phyloP scores from a whole-genome alignment of 2,329 filamentous ascomycete genomes.

The Talaromyces sp. region DNA sequence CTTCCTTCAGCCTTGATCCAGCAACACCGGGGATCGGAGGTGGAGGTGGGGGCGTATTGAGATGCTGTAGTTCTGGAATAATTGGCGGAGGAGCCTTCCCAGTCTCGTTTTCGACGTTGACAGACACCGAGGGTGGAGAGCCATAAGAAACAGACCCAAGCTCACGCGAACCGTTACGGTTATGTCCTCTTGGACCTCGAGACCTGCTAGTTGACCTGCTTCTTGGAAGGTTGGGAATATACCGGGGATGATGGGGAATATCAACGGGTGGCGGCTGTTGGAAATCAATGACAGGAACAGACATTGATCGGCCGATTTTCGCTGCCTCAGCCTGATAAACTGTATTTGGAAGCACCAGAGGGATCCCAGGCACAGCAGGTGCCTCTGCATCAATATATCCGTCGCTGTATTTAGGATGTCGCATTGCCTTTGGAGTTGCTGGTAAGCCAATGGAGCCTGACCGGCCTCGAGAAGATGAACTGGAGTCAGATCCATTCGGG shows the following conservation, averaged over 20 bases:
- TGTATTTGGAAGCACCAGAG: conserved; percentile 36
- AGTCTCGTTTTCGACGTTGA: conserved; percentile 49
- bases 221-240: conserved; percentile 33
- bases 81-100: conserved; percentile 40
- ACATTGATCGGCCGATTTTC: conserved; percentile 34
- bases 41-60: conserved; percentile 50
- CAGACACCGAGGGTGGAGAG: conserved; percentile 35
- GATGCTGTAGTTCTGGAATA: conserved; percentile 58
- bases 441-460: conserved; percentile 68
- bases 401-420: conserved; percentile 63
- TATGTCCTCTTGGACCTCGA: conserved; percentile 23
- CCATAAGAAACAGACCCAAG: conserved; percentile 21
- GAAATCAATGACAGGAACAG: conserved; percentile 30
- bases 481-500: conserved; percentile 35
- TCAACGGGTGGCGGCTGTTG: conserved; percentile 24
- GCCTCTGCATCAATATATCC: conserved; percentile 40
- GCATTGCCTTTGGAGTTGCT: conserved; percentile 87
- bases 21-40: conserved; percentile 37
- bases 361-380: conserved; percentile 53
- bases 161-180: conserved; percentile 24
- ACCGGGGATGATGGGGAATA: conserved; percentile 36
- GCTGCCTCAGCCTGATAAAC: conserved; percentile 33
- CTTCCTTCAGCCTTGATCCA: conserved; percentile 26
- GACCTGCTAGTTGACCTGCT: conserved; percentile 38
- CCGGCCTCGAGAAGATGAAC: conserved; percentile 34